Base-by-base conservation (phyloP, 2,329 filamentous ascomycete species). In the Aspergillus costaricaensis region DNA sequence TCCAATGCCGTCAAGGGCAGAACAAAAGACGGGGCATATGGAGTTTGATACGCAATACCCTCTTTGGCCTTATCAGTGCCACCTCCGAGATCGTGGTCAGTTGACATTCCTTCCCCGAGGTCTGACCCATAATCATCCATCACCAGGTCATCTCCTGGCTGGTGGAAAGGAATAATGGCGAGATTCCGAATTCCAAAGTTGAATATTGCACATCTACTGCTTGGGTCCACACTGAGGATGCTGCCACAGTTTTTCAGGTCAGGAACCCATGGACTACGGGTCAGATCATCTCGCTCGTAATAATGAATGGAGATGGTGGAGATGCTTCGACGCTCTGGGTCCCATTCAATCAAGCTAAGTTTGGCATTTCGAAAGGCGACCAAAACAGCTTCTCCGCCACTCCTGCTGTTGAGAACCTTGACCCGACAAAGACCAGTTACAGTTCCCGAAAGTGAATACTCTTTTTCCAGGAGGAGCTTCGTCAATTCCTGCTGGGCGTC, bases 281-380 rank as follows among this genome's bases (percentile, higher is more conserved):
- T 87, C 63, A 94, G 82, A 73, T 96, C 93, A 72, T 97, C 93
- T 74, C 95, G 91, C 76, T 99, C 95, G 79, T 98, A 99, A 82
- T 93, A 98, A 80, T 99, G 95, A 70, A 99, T 94, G 55, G 94
- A 98, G 64, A 95, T 86, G 56, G 94, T 98, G 68, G 89, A 88
- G 68, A 98, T 88, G 55, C 86, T 86, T 76, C 91, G 84, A 67
- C 86, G 87, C 73, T 90, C 87, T 8, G 91, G 88, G 74, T 98
- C 91, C 95, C 95, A 99, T 79, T 97, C 91, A 58, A 96, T 84
- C 75, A 99, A 82, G 76, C 91, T 96, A 72, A 98, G 84, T 79
- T 96, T 96, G 44, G 95, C 95, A 78, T 96, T 92, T 72, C 90
- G 90, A 77, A 94, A 90, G 0, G 92, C 90, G 59, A 98, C 77